phyloP scores from a whole-genome alignment of 345 rosid genomes.

The Aurinia saxatilis region DNA sequence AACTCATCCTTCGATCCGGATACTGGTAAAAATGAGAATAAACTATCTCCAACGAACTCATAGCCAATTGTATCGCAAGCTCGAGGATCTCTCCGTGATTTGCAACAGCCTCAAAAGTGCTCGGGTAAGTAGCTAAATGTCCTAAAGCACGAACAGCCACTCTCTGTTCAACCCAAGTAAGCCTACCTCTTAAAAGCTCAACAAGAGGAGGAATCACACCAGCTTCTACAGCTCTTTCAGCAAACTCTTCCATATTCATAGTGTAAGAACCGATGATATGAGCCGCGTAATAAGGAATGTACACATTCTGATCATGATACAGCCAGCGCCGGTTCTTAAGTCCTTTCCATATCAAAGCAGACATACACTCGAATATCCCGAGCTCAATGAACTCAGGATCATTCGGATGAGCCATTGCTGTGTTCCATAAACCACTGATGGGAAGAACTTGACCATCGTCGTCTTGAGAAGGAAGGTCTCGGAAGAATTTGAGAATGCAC shows the following conservation, averaged over 20 bases:
- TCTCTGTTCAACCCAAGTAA: slow-evolving; percentile 99
- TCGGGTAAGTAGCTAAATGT: slow-evolving; percentile 88
- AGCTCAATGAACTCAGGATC: slow-evolving; percentile 95
- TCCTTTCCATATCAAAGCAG: slow-evolving; percentile 94
- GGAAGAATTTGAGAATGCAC: slow-evolving; percentile 80
- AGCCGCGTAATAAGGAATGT: slow-evolving; percentile 97
- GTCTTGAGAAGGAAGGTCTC: slow-evolving; percentile 93
- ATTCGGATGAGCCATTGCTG: slow-evolving; percentile 99
- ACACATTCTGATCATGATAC: slow-evolving; percentile 92
- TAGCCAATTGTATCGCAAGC: slow-evolving; percentile 78
- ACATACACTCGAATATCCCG: slow-evolving; percentile 97
- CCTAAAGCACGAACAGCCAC: slow-evolving; percentile 96
- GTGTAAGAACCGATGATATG: slow-evolving; percentile 98
- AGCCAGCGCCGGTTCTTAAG: slow-evolving; percentile 92
- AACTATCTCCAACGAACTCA: slow-evolving; percentile 94
- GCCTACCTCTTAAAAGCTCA: slow-evolving; percentile 88
- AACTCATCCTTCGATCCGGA: slow-evolving; percentile 70
- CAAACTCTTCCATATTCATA: slow-evolving; percentile 98
- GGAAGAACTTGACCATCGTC: slow-evolving; percentile 98
- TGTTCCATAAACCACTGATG: slow-evolving; percentile 99
- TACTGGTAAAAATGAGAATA: slow-evolving; percentile 92
- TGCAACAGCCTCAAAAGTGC: slow-evolving; percentile 74
- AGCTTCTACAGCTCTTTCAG: slow-evolving; percentile 75
- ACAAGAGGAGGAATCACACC: slow-evolving; percentile 83
- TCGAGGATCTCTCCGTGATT: slow-evolving; percentile 85